phyloP scores from a whole-genome alignment of 1,284 basidiomycete genomes.

The Ustilago nuda region DNA sequence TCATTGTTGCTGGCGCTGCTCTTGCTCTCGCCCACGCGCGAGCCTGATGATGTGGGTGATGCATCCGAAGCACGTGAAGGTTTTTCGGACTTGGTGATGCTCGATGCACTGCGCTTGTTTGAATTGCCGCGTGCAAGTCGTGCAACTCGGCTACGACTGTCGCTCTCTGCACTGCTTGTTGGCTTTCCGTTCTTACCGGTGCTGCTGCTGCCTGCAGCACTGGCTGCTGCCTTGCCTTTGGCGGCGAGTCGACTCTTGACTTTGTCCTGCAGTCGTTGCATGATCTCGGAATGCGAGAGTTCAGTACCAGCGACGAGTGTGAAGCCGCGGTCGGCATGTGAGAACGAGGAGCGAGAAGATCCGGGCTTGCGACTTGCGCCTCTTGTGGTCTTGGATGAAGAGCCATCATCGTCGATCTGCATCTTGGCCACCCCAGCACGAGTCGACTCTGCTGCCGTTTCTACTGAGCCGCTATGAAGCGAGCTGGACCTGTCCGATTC shows the following conservation, averaged over 20 bases:
- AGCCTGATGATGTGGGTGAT: background rate
- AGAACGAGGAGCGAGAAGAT: constrained; percentile 33
- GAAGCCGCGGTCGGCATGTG: constrained; percentile 24
- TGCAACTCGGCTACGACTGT: background rate
- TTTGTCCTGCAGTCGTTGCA: constrained; percentile 44
- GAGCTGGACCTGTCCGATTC: constrained; percentile 8
- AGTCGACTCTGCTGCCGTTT: constrained; percentile 28
- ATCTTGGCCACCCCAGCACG: constrained; percentile 38
- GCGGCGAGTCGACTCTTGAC: constrained; percentile 45
- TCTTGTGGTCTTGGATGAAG: constrained; percentile 5
- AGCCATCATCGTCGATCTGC: constrained; percentile 34
- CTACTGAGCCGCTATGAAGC: constrained; percentile 22
- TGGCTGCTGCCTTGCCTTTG: constrained; percentile 21
- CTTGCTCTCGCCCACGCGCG: background rate
- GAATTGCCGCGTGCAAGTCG: constrained; percentile 10
- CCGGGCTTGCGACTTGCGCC: constrained; percentile 7
- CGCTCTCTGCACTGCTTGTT: background rate
- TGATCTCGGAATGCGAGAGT: constrained; percentile 45
- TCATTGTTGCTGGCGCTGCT: constrained; percentile 12
- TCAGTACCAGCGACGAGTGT: constrained; percentile 20
- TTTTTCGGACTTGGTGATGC: constrained; percentile 8
- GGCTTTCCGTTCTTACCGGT: background rate
- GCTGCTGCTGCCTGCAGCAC: background rate
- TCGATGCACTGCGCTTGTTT: constrained; percentile 23
- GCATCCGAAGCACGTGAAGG: constrained; percentile 9